Conservation (phyloP, 1,284 basidiomycete genomes). For the Mrakiaceae sp. region DNA sequence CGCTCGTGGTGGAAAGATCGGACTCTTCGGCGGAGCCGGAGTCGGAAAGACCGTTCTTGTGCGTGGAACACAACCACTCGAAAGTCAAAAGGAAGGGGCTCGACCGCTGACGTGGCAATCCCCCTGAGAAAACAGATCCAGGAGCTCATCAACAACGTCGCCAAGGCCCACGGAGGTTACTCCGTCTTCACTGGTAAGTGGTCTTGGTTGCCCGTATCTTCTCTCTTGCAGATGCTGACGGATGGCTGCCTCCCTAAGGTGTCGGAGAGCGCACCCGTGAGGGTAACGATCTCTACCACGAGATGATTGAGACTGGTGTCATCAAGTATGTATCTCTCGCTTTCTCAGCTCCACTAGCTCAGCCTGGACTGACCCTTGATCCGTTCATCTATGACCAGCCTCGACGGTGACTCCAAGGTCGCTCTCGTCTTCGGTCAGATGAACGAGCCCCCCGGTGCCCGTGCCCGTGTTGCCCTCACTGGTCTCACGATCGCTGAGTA, state of each 20-base stretch:
- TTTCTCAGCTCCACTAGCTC: conserved; percentile 16
- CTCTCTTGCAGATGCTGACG: conserved; percentile 8
- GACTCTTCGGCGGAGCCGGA: conserved; percentile 99
- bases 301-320: conserved; percentile 99
- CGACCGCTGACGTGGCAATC: not conserved
- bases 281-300: conserved; percentile 99
- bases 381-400: conserved; percentile 27
- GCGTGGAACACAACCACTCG: conserved; percentile 24
- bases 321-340: conserved; percentile 52
- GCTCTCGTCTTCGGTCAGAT: conserved; percentile 99
- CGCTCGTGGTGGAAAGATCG: conserved; percentile 99
- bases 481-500: conserved; percentile 99
- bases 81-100: not conserved
- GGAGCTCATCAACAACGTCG: conserved; percentile 99
- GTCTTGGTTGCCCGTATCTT: conserved; percentile 8
- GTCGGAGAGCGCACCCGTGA: conserved; percentile 99
- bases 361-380: not conserved
- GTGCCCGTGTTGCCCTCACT: conserved; percentile 98
- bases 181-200: conserved; percentile 95
- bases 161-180: conserved; percentile 99
- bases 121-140: conserved; percentile 34
- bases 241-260: conserved; percentile 42
- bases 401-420: conserved; percentile 97
- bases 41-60: conserved; percentile 99
- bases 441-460: conserved; percentile 99